Evolutionary conservation across 2,329 filamentous ascomycete species (phyloP).

Genomic region (Hymenoscyphus albidus): DNA sequence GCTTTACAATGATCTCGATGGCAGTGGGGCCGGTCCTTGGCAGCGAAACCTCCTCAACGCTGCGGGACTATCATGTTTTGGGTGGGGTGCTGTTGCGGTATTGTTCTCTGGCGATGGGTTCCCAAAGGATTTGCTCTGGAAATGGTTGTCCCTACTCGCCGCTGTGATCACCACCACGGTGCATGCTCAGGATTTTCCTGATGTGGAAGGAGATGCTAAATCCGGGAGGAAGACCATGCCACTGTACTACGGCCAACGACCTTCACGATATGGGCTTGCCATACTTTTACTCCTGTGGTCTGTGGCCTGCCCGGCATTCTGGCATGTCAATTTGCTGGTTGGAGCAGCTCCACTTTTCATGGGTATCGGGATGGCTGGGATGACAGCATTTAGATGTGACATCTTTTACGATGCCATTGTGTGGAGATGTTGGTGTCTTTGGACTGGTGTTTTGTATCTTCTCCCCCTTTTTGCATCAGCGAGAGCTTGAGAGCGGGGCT

Average conservation of each 20-base stretch:
- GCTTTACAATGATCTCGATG: constrained; percentile 9
- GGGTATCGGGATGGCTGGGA: background rate
- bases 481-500: background rate
- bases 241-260: constrained; percentile 22
- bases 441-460: constrained; percentile 5
- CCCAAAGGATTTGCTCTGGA: background rate
- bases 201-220: constrained; percentile 28
- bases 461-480: background rate
- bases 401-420: background rate
- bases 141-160: constrained; percentile 8
- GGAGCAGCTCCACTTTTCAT: background rate
- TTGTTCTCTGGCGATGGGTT: background rate
- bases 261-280: constrained; percentile 24
- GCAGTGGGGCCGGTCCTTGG: background rate
- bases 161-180: constrained; percentile 22
- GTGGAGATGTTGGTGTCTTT: constrained; percentile 5
- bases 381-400: constrained; percentile 1
- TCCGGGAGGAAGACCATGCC: constrained; percentile 27
- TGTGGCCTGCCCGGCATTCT: constrained; percentile 12
- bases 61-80: constrained; percentile 3
- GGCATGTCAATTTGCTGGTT: constrained; percentile 6
- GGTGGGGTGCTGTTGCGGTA: constrained; percentile 7
- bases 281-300: constrained; percentile 21
- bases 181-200: constrained; percentile 34
- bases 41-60: constrained; percentile 9